phyloP scores from a whole-genome alignment of 75 land plant species.

The Picea glauca region DNA sequence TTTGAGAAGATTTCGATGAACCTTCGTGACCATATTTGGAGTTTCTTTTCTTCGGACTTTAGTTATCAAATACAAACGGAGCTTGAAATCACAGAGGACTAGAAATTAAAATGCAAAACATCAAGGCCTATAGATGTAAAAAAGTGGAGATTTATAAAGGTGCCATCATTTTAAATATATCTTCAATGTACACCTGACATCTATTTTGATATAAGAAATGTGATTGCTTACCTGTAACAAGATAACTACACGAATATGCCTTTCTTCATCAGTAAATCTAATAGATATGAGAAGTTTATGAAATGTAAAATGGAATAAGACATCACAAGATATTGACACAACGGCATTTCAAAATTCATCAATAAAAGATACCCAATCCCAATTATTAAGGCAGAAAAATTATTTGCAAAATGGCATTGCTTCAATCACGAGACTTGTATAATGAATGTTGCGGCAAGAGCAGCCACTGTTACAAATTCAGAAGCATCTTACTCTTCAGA shows the following conservation, averaged over 20 bases:
- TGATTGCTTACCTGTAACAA: neutral
- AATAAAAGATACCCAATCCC: neutral
- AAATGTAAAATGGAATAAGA: neutral
- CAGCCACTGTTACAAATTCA: conserved; percentile 7
- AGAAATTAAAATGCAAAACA: neutral
- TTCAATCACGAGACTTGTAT: conserved; percentile 7
- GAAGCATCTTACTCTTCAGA: neutral
- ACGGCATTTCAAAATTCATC: neutral
- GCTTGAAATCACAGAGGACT: neutral
- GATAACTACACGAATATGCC: neutral
- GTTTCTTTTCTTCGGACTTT: neutral
- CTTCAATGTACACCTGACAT: neutral
- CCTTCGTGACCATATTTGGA: neutral
- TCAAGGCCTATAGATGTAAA: neutral
- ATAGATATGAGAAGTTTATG: neutral
- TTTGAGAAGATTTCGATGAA: too few species aligned
- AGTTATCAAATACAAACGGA: neutral
- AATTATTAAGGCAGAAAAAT: neutral
- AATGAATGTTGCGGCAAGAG: conserved; percentile 4
- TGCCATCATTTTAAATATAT: neutral
- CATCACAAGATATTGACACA: neutral
- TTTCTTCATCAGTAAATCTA: neutral
- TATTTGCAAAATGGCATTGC: neutral
- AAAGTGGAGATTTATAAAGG: neutral
- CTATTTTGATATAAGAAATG: neutral